phyloP scores from a whole-genome alignment of 805 yeast genomes.

The Candida mattraensis region DNA sequence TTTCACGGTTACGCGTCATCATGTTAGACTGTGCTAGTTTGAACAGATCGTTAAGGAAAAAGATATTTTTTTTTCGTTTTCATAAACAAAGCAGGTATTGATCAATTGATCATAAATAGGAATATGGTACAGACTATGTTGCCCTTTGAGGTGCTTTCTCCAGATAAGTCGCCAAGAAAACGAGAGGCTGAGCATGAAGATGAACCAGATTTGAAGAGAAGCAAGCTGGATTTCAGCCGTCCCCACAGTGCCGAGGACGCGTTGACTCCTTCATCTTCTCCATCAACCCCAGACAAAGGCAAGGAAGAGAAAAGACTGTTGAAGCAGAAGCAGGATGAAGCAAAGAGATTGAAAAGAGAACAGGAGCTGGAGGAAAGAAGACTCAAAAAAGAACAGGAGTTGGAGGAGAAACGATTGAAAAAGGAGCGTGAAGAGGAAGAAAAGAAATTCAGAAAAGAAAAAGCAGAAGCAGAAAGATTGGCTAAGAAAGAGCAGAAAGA shows the following conservation, averaged over 20 bases:
- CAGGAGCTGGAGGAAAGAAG: slow-evolving; percentile 11
- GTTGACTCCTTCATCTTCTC: slow-evolving; percentile 9
- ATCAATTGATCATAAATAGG: no score
- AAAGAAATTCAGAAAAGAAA: slow-evolving; percentile 28
- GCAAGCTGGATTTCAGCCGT: slow-evolving; percentile 1
- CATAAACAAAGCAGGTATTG: neutral
- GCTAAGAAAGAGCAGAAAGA: slow-evolving; percentile 27
- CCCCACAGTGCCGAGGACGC: slow-evolving; percentile 5
- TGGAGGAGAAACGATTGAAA: slow-evolving; percentile 17
- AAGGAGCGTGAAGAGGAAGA: slow-evolving; percentile 31
- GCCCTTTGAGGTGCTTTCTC: slow-evolving; percentile 16
- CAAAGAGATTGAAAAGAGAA: slow-evolving; percentile 10
- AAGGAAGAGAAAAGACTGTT: slow-evolving; percentile 6
- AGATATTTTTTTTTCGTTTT: neutral
- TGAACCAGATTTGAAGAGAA: slow-evolving; percentile 7
- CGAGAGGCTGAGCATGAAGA: slow-evolving; percentile 5
- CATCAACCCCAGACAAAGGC: slow-evolving; percentile 5
- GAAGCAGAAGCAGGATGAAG: slow-evolving; percentile 11
- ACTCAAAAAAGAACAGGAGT: slow-evolving; percentile 11
- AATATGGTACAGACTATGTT: slow-evolving; percentile 19
- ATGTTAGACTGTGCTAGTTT: no score
- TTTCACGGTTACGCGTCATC: neutral
- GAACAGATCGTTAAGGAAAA: no score
- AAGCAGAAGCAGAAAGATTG: slow-evolving; percentile 29
- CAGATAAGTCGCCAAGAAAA: slow-evolving; percentile 19